Evolutionary conservation across 83 land plant species (phyloP), one percentile per base, ranked within the genome.

Genomic region (Picea abies): DNA sequence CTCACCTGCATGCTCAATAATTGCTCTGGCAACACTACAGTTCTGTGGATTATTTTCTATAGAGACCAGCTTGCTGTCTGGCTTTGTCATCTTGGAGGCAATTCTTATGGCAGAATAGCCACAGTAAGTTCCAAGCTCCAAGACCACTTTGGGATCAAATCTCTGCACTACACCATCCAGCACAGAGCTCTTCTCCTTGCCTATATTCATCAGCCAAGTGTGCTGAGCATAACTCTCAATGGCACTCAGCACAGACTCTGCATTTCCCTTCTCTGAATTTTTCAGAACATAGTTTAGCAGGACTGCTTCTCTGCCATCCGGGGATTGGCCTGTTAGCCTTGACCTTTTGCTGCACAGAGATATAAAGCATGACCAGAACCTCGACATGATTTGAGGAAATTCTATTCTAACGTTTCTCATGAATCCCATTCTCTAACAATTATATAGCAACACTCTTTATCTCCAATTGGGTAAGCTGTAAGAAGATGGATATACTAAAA

Each of bases 61-160:
- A 37, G 86, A 44, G 9, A 84, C 52, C 52, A 84, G 47, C 29
- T 41, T 81, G 72, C 65, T 60, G 19, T 58, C 60, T 11, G 85
- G 76, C 16, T 70, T n/a, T 32, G 81, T 62, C 84, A 84, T 29
- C 62, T 69, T 22, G 15, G 62, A 52, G 22, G 85, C 85, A 35
- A 84, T 84, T 66, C 78, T 66, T 6, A 84, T 69, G 70, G 85
- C 85, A 25, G 85, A 84, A 60, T 84, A 84, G 15, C 85, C 85
- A 82, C 84, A 81, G n/a, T 67, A 84, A 15, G 85, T 69, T 35
- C 85, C 85, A 29, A 84, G 44, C 44, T 84, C 85, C 5, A 84
- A 20, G 61, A 60, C 85, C 49, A 84, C 5, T 41, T 4, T 11
- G 76, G 85, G 85, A 0, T 84, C 23, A 26, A 35, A 39, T 32